phyloP scores from a whole-genome alignment of 2,329 filamentous ascomycete species.

The Trichoderma koningiopsis region DNA sequence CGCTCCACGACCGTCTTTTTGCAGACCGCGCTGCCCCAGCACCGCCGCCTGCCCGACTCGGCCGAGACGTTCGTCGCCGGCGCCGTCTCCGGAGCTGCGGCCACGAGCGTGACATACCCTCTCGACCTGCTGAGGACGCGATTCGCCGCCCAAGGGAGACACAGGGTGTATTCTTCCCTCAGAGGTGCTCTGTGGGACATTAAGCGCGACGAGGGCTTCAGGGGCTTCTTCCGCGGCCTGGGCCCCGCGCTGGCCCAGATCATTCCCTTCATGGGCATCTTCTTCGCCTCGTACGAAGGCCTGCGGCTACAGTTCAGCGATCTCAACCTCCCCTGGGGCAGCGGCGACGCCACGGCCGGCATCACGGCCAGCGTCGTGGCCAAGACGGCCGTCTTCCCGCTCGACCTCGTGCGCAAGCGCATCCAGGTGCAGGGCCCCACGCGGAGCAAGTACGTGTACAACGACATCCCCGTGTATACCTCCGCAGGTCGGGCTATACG shows the following conservation, averaged over 20 bases:
- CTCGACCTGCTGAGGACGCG: constrained; percentile 90
- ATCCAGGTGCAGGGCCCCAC: constrained; percentile 95
- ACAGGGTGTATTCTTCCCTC: constrained; percentile 77
- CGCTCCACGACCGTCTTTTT: constrained; percentile 71
- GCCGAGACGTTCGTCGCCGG: constrained; percentile 82
- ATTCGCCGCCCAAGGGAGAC: constrained; percentile 88
- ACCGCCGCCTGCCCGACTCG: constrained; percentile 57
- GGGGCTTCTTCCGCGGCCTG: constrained; percentile 87
- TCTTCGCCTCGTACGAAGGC: constrained; percentile 87
- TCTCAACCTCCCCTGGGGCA: constrained; percentile 67
- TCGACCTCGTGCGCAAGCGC: constrained; percentile 89
- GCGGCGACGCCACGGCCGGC: constrained; percentile 81
- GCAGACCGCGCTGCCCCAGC: constrained; percentile 48
- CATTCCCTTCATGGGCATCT: constrained; percentile 94
- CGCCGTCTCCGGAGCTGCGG: constrained; percentile 77
- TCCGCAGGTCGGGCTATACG: constrained; percentile 67
- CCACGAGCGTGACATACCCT: constrained; percentile 85
- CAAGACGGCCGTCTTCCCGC: constrained; percentile 88
- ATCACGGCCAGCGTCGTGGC: constrained; percentile 76
- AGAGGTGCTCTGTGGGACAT: constrained; percentile 72
- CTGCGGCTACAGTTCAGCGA: constrained; percentile 62
- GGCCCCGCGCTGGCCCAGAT: constrained; percentile 83
- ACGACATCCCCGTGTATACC: constrained; percentile 83
- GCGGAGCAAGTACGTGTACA: constrained; percentile 73
- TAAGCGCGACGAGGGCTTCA: constrained; percentile 68